Percentiles rank a stretch among this genome's conserved stretches.
These are phyloP conservation scores for Kwoniella sp. DNA, from an alignment of 768 basidiomycete species.

Conservation along the genomic window DNA sequence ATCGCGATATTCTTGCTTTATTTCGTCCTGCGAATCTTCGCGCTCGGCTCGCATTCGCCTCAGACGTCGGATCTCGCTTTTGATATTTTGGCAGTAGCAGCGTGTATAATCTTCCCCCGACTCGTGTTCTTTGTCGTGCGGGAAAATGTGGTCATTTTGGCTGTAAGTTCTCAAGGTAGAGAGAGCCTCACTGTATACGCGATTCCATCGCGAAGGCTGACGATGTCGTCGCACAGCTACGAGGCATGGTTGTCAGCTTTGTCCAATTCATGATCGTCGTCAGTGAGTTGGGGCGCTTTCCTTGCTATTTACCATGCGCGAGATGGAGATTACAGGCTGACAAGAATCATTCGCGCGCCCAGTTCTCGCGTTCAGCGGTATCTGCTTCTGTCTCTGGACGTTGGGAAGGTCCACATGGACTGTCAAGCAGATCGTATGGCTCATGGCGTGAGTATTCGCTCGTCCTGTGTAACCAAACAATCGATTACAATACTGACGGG, in stretches of 20 bases:
- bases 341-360: constrained; percentile 16
- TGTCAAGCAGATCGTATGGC: constrained; percentile 54
- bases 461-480: not conserved
- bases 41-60: constrained; percentile 51
- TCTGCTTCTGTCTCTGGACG: constrained; percentile 54
- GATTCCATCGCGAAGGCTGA: constrained; percentile 1
- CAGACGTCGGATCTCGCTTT: constrained; percentile 52
- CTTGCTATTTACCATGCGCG: not conserved
- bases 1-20: constrained; percentile 59
- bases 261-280: constrained; percentile 53
- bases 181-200: not conserved
- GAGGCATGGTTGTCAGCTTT: constrained; percentile 55
- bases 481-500: no score
- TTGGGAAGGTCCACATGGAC: constrained; percentile 55
- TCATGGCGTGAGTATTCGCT: constrained; percentile 49
- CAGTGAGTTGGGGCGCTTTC: constrained; percentile 21
- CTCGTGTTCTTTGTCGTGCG: constrained; percentile 55
- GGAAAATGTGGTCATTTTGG: constrained; percentile 54
- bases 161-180: constrained; percentile 50
- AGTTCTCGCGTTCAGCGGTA: constrained; percentile 54
- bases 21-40: constrained; percentile 48
- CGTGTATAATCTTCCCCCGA: constrained; percentile 55
- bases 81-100: constrained; percentile 54
- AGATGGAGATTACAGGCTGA: not conserved
- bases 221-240: constrained; percentile 30